Evolutionary conservation across 2,329 filamentous ascomycete species (phyloP), one percentile per base, ranked within the genome.

Genomic region (Didymella pinodella): DNA sequence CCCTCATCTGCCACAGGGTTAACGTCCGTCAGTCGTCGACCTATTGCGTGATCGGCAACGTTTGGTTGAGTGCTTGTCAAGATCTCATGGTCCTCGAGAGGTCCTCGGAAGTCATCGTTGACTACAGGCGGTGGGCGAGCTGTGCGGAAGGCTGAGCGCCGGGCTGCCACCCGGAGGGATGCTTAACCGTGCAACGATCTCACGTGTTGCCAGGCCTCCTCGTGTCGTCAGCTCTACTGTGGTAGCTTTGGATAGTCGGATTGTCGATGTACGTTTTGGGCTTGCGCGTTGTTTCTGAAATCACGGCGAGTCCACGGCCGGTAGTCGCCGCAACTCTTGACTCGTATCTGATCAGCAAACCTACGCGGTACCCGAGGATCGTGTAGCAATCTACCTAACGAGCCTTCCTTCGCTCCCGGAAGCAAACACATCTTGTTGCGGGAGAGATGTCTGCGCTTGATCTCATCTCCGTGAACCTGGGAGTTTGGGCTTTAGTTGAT

Each of bases 221-320:
- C 20, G 41, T 2, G 7, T 20, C 25, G 12, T 14, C 43, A 28
- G 29, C 20, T 18, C 10, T 18, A 22, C 22, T 22, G 22, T 22
- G 22, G 22, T 22, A 48, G 28, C 28, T 16, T 26, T 11, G 46
- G 32, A 34, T 14, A 25, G 31, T 45, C 11, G 38, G 34, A 25
- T 26, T n/a, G 14, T 48, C 22, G 29, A 20, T 38, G 28, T 29
- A n/a, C 11, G 18, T 22, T 14, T 34, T 12, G 29, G 36, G 34
- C 25, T 57, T 47, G 55, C 44, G 31, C 45, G 32, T 53, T 44
- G 7, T 45, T 47, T 10, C 28, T 26, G n/a, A 18, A 26, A 14
- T 47, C 28, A 52, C 50, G 56, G 56, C 56, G 49, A 58, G 26
- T 54, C 48, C 32, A 28, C 50, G 56, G 56, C 56, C 56, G 56